Evolutionary conservation across 192 early-diverging fungal species (phyloP), one percentile per base, ranked within the genome.

Genomic region (Coemansia sp.): DNA sequence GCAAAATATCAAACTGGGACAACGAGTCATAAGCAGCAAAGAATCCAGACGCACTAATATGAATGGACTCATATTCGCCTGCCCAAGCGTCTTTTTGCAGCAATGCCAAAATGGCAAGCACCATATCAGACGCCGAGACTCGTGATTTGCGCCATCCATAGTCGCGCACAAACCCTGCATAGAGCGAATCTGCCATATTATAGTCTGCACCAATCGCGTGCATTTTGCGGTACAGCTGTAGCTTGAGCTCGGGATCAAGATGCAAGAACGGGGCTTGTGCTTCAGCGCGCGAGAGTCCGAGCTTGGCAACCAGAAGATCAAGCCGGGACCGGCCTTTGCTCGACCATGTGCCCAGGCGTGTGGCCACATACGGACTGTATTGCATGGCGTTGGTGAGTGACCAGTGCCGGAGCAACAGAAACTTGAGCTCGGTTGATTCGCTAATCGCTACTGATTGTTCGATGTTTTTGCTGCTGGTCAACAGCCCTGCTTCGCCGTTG

Each of bases 351-450:
- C 90, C 94, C 38, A 98, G 73, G 59, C 88, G 89, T 20, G 89
- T 86, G 4, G 88, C 91, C 6, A 98, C 92, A 60, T 93, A 96
- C 9, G 85, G 84, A 47, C 92, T 94, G 71, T 89, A 89, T 56
- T 86, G 89, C 92, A 98, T 88, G 52, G 89, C 86, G 37, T 90
- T 91, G 61, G 89, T 87, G 3, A 98, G 78, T 46, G 86, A 94
- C 96, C 96, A 98, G 64, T 98, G 96, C 37, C 93, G 81, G 20
- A 93, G 84, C 66, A 98, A 80, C 82, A 91, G 84, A 37, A 98
- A 86, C 42, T 86, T 77, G 37, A 93, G 90, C 72, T 98, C 96
- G n/a, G 89, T 85, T 2, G 70, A 71, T 55, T 83, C 74, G 52
- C 12, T 7, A 8, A 79, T 71, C 5, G 37, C 67, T 26, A 34